Conservation (phyloP, 2,329 filamentous ascomycete species). For the Aureobasidium vineae region DNA sequence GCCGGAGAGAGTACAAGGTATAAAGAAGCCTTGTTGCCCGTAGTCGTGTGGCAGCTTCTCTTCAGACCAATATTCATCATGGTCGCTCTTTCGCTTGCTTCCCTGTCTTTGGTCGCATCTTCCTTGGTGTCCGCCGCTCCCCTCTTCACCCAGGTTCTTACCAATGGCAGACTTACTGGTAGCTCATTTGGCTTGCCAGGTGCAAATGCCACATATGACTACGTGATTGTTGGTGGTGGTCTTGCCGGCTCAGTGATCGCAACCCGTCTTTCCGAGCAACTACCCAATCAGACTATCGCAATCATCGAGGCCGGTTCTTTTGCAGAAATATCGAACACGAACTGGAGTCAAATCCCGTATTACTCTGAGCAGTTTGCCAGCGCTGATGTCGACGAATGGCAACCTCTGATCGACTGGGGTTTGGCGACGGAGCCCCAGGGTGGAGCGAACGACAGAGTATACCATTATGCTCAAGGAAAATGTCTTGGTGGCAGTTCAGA, state of each 20-base stretch:
- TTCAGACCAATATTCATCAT: too few relatives aligned
- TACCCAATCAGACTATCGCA: constrained; percentile 29
- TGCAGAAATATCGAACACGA: constrained; percentile 31
- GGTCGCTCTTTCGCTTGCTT: too few relatives aligned
- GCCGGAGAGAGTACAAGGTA: too few relatives aligned
- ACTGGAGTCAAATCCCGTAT: constrained; percentile 35
- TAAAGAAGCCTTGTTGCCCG: too few relatives aligned
- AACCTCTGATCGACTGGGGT: constrained; percentile 36
- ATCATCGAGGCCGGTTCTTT: constrained; percentile 34
- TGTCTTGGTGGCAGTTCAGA: constrained; percentile 31
- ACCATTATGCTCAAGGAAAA: constrained; percentile 32
- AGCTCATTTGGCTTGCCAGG: not conserved
- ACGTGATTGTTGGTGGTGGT: constrained; percentile 33
- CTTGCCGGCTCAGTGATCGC: constrained; percentile 31
- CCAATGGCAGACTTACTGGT: too few relatives aligned
- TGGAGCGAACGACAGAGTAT: constrained; percentile 32
- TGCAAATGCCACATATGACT: constrained; percentile 31
- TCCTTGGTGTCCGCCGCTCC: too few relatives aligned
- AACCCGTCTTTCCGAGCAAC: constrained; percentile 29
- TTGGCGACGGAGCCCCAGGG: constrained; percentile 32
- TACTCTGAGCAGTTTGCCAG: constrained; percentile 29
- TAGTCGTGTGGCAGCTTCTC: too few relatives aligned
- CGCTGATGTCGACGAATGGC: constrained; percentile 24
- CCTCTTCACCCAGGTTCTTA: too few relatives aligned
- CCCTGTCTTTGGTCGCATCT: too few relatives aligned